Evolutionary conservation across 2,329 filamentous ascomycete genomes (phyloP), one percentile per base, ranked within the genome.

Genomic region (Hypomyces perniciosus): DNA sequence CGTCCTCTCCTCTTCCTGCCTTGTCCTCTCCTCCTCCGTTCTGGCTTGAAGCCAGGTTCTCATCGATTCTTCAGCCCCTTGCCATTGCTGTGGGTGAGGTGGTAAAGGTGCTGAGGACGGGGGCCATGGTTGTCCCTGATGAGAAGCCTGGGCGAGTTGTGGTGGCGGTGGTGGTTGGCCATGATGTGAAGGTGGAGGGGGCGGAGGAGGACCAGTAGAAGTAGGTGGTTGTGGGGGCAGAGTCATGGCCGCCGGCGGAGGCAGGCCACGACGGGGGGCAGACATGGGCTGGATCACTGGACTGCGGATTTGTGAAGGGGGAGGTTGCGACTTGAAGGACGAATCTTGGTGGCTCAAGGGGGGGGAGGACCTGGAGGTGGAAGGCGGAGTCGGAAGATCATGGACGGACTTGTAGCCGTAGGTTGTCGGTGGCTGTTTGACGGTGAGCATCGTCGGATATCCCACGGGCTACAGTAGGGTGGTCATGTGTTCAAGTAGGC

Each of bases 1-100:
- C 26, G 79, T 81, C 60, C 78, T 85, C 67, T 90, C 85, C 67
- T 90, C 85, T 67, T 90, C 86, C 68, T 89, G 86, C 63, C 72
- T 83, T 54, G 83, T 78, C 62, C 77, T 81, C 62, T 90, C 86
- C 62, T 90, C 86, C 66, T 90, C 87, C 1, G 81, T 74, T 65
- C 84, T 88, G 48, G 86, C 83, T 49, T 79, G 69, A 26, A 90
- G 71, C 86, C 86, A 90, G 49, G 76, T 79, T 55, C 79, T 81
- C 83, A 88, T 86, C 3, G 82, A 78, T 35, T 89, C 85, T 61
- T 88, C 85, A 33, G 79, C 74, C 44, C 78, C 79, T 61, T 85
- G 80, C 79, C 84, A 86, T 64, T 83, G 79, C 38, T 79, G 77
- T 29, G 84, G 82, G 30, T 80, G 78, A 2, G 79, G 74, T n/a